phyloP scores from a whole-genome alignment of 345 rosid species.

The Gossypium rotundifolium region DNA sequence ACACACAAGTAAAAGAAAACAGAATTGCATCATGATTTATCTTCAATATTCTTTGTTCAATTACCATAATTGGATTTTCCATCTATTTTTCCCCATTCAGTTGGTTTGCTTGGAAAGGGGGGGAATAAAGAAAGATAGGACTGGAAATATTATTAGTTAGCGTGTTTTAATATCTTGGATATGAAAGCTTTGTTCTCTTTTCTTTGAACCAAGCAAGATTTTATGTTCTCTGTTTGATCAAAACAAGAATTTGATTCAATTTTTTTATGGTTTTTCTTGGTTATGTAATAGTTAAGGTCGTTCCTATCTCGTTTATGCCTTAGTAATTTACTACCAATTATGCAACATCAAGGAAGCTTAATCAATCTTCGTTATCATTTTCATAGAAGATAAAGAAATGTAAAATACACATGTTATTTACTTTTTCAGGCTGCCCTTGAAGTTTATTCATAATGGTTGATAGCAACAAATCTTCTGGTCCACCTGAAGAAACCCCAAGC shows the following conservation, averaged over 20 bases:
- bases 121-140: neutral
- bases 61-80: neutral
- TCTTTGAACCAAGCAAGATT: neutral
- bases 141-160: neutral
- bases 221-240: neutral
- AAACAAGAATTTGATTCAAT: too few relatives aligned
- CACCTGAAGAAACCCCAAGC: conserved; percentile 43
- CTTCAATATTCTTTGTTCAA: neutral
- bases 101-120: neutral
- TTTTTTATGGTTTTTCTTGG: neutral
- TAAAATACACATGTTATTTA: neutral
- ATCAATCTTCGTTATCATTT: neutral
- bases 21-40: neutral
- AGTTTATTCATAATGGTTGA: conserved; percentile 39
- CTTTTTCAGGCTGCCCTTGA: conserved; percentile 8
- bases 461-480: conserved; percentile 40
- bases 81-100: neutral
- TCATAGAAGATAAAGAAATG: neutral
- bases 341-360: neutral
- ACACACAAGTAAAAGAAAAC: neutral
- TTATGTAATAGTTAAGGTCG: neutral
- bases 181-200: neutral
- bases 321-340: neutral
- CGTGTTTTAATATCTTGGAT: neutral
- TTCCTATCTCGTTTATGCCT: neutral